Conservation (phyloP, 805 yeast species). For the Zygoascus ofunaensis region DNA sequence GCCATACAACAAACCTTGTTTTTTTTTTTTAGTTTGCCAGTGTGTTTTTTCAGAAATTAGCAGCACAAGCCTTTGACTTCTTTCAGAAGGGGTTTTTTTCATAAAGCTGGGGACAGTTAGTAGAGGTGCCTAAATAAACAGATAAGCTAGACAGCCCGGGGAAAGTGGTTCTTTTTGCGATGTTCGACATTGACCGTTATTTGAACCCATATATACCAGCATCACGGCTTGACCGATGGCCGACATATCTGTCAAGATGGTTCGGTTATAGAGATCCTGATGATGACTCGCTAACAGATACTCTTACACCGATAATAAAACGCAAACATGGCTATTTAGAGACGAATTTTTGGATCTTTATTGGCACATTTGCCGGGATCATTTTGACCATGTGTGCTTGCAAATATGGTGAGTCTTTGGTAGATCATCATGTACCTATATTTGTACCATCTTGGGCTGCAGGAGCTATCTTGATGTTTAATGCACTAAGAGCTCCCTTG, state of each 20-base stretch:
- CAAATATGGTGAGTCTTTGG: constrained; percentile 20
- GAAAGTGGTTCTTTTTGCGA: too few relatives aligned
- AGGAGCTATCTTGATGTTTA: constrained; percentile 49
- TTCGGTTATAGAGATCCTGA: constrained; percentile 18
- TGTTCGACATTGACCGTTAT: constrained; percentile 14
- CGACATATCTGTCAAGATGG: constrained; percentile 14
- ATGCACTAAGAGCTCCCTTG: constrained; percentile 46
- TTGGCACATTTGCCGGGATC: constrained; percentile 25
- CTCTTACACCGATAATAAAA: constrained; percentile 13
- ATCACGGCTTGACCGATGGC: constrained; percentile 15
- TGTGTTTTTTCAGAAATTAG: too few relatives aligned
- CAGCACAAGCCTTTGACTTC: too few relatives aligned
- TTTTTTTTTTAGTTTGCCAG: too few relatives aligned
- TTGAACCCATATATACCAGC: constrained; percentile 13
- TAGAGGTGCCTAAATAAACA: too few relatives aligned
- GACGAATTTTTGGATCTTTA: constrained; percentile 11
- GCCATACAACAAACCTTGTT: too few relatives aligned
- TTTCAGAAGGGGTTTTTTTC: too few relatives aligned
- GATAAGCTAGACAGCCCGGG: too few relatives aligned
- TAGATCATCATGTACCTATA: constrained; percentile 15
- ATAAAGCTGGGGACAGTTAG: too few relatives aligned
- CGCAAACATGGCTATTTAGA: constrained; percentile 4
- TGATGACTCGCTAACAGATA: constrained; percentile 8
- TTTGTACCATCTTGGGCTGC: constrained; percentile 42
- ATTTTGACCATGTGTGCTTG: constrained; percentile 19